phyloP scores from a whole-genome alignment of 768 basidiomycete genomes.

The Amanita rimosa region DNA sequence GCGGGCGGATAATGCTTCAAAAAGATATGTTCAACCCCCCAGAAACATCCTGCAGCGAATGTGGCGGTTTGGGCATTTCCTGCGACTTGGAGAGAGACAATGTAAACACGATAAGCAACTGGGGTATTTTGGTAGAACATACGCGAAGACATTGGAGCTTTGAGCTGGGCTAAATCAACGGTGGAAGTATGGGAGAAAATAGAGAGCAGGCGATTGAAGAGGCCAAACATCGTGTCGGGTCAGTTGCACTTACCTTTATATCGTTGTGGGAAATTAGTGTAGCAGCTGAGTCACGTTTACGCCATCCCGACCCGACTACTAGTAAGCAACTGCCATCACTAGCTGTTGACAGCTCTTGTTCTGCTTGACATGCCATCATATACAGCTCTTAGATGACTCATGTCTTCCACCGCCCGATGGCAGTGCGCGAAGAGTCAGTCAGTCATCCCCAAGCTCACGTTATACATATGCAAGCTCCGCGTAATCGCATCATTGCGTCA shows the following conservation, averaged over 20 bases:
- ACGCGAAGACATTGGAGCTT: conserved; percentile 30
- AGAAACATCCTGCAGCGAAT: conserved; percentile 64
- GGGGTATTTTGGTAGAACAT: neutral
- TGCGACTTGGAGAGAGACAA: conserved; percentile 4
- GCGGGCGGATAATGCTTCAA: conserved; percentile 64
- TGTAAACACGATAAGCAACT: neutral
- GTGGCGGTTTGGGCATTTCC: conserved; percentile 27
- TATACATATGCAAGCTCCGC: no score
- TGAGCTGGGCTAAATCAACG: conserved; percentile 28
- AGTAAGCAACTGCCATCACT: no score
- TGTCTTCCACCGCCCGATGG: no score
- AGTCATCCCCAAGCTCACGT: no score
- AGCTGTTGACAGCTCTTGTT: no score
- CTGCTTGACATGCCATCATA: no score
- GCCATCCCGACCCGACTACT: no score
- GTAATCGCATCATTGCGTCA: no score
- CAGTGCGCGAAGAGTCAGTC: no score
- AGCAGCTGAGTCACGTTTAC: no score
- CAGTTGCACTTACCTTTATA: neutral
- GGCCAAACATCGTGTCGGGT: neutral
- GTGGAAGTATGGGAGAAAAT: conserved; percentile 8
- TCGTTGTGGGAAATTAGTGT: no score
- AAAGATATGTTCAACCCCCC: conserved; percentile 84
- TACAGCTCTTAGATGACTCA: no score
- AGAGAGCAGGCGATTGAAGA: neutral